phyloP scores from a whole-genome alignment of 441 rosid species.

The Pelargonium citronellum region DNA sequence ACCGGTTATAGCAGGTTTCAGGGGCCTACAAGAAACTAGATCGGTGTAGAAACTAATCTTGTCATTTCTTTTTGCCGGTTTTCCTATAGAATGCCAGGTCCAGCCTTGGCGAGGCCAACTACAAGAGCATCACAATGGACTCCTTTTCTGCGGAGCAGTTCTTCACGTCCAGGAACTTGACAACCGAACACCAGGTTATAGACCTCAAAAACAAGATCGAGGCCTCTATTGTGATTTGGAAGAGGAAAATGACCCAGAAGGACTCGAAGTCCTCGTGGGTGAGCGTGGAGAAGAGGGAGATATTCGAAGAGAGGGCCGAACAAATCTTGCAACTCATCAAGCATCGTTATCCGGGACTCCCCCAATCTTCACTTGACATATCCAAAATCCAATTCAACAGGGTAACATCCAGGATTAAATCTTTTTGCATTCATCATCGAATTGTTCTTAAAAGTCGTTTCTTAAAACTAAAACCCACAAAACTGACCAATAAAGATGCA shows the following conservation, averaged over 20 bases:
- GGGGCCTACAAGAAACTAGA: too few relatives aligned
- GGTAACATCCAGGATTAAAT: conserved; percentile 31
- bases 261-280: conserved; percentile 74
- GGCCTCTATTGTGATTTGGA: conserved; percentile 90
- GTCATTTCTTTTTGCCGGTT: neutral
- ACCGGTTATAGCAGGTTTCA: too few relatives aligned
- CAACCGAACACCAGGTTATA: conserved; percentile 76
- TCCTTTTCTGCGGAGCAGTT: conserved; percentile 75
- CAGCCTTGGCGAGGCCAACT: conserved; percentile 76
- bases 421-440: too few relatives aligned
- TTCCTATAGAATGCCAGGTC: conserved; percentile 65
- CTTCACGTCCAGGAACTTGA: conserved; percentile 57
- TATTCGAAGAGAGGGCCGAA: conserved; percentile 87
- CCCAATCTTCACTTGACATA: conserved; percentile 82
- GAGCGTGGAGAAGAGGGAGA: conserved; percentile 63
- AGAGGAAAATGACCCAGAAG: conserved; percentile 73
- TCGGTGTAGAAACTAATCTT: too few relatives aligned
- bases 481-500: too few relatives aligned
- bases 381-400: conserved; percentile 79
- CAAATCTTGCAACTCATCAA: conserved; percentile 75
- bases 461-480: too few relatives aligned
- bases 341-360: conserved; percentile 74
- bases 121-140: conserved; percentile 64
- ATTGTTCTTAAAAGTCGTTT: too few relatives aligned
- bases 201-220: conserved; percentile 87